Base-by-base conservation (phyloP, 75 land plant genomes). In the Adiantum capillusveneris region DNA sequence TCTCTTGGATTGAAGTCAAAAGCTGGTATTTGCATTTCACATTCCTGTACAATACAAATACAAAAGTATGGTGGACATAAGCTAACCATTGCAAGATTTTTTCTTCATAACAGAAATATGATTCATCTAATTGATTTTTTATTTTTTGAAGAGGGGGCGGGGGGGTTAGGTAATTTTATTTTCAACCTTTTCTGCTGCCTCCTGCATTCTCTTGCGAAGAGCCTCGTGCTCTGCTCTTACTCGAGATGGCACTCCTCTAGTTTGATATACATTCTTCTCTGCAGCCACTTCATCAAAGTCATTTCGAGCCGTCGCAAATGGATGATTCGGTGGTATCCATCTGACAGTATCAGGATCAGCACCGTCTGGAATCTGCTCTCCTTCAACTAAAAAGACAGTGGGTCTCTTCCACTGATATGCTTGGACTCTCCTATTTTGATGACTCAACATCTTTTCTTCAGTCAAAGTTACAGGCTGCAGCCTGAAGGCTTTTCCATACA, bases 331-430 rank as follows among this genome's bases (percentile, higher is more conserved):
- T 29, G 97, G 97, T 50, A 91, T 91, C 97, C 97, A 91, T 56
- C 97, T 75, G 18, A 91, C 60, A 41, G 88, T 80, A 45, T 84
- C 97, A 29, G 97, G 97, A 59, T 91, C 97, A 56, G 88, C 84
- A 72, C 86, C 83, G 29, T 82, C 76, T 44, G 97, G 97, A 2
- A 90, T 41, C 0, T 80, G 66, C 30, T 91, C 97, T 37, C 97
- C 97, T 75, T 91, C 97, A 54, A 77, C 84, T 14, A 91, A 77
- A 60, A 91, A 91, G 0, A 84, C 60, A 1, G 76, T 80, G 1
- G 97, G 97, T 62, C 97, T 80, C 69, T 83, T 91, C 97, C 97
- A 91, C 55, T 82, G 79, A 44, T 91, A 91, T 27, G 97, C 97
- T 36, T 87, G 88, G 2, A 90, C 74, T 58, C 97, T 82, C 75